These are phyloP conservation scores for Fusarium brevicatenulatum DNA, from an alignment of 2,329 filamentous ascomycete species.

Conservation along the genomic window DNA sequence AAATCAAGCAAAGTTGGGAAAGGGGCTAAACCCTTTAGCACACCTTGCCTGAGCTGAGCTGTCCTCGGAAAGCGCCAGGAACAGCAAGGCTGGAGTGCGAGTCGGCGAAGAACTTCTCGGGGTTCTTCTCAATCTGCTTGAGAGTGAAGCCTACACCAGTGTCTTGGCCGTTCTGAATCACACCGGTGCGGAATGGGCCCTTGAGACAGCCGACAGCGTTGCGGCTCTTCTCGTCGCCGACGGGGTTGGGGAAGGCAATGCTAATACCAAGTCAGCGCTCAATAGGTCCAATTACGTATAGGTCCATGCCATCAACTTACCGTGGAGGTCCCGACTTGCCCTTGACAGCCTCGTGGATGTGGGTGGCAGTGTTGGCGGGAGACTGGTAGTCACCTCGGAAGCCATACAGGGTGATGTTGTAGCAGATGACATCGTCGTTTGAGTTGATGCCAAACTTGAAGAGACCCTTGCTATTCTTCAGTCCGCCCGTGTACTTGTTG, in stretches of 20 bases:
- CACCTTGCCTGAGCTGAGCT: constrained; percentile 48
- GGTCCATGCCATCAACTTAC: constrained; percentile 27
- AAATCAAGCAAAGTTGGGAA: background rate
- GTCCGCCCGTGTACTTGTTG: constrained; percentile 52
- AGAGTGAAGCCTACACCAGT: constrained; percentile 59
- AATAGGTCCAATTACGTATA: background rate
- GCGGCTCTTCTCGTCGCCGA: constrained; percentile 49
- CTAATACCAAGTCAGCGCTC: constrained; percentile 28
- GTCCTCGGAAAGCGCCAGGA: constrained; percentile 63
- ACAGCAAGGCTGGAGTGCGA: constrained; percentile 60
- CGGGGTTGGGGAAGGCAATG: constrained; percentile 62
- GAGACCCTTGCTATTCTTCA: constrained; percentile 56
- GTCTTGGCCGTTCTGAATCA: constrained; percentile 45
- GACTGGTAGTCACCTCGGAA: constrained; percentile 63
- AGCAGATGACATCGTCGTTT: constrained; percentile 55
- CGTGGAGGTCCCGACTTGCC: constrained; percentile 62
- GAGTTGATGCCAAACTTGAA: constrained; percentile 66
- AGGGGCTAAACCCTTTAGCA: constrained; percentile 9
- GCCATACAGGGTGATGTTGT: constrained; percentile 61
- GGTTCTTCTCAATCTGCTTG: constrained; percentile 61
- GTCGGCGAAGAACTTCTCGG: constrained; percentile 62
- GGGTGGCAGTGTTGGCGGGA: constrained; percentile 62
- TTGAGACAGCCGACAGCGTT: constrained; percentile 54
- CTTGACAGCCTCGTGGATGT: constrained; percentile 61
- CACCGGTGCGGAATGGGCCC: constrained; percentile 50